Base-by-base conservation (phyloP, 2,329 filamentous ascomycete species). In the Aureobasidium vineae region DNA sequence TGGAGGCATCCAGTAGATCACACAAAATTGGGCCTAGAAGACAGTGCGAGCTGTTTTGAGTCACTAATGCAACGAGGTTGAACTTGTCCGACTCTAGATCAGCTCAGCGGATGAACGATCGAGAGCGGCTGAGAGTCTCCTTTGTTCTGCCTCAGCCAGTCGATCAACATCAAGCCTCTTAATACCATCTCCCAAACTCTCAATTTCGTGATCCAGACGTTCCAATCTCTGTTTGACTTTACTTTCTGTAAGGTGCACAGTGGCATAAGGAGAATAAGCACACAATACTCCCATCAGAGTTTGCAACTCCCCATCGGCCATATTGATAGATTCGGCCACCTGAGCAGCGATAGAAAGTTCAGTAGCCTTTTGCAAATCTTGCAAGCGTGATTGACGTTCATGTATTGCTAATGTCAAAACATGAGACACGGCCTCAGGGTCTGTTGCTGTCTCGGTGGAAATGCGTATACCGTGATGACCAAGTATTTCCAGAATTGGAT, bases 241-340 rank as follows among this genome's bases (percentile, higher is more conserved):
- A 13, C 43, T 61, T 38, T 75, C 73, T 6, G 71, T 69, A 3
- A 75, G 63, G 13, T 68, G 68, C 1, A 72, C 59, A 4, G 49
- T 68, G 0, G 66, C 68, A 45, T 66, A 71, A 15, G 67, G 56
- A 26, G 73, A 72, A 49, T 79, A 74, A n/a, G 73, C 72, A 68
- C 77, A 79, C 36, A 81, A 68, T 5, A 75, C 76, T 21, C 72
- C 69, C 23, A 78, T 63, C 45, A 82, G 71, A 33, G 72, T 74
- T n/a, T 75, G 72, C 53, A 77, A 36, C 38, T 80, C 76, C 13
- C 66, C 52, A 41, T 81, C 77, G 5, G 75, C 76, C 65, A 72
- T 74, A 36, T 73, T 75, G 11, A 79, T 67, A 8, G 75, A 75
- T 38, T 77, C 75, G 1, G 75, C 75, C 7, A 80, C 61, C 19